Base-by-base conservation (phyloP, 345 rosid genomes). In the Salix viminalis region DNA sequence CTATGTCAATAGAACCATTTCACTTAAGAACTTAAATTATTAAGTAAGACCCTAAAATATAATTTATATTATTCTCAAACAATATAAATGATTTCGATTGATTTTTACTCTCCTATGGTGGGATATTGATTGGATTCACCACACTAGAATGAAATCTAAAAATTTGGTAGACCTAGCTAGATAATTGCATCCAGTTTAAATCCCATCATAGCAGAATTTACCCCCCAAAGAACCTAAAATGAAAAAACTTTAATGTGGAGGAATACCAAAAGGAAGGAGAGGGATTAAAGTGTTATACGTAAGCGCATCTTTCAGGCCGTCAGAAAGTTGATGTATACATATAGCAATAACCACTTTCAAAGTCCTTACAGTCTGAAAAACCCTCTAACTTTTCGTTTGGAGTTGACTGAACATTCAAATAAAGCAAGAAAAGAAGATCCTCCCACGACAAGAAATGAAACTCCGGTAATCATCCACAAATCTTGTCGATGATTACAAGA, bases 1-100 rank as follows among this genome's bases (percentile, higher is more conserved):
- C 5, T 0, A 32, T 32, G 34, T 32, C 0, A 32, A 32, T 32
- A 4, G 1, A 32, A 32, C 1, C 0, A 32, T 32, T 32, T 32
- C 0, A 32, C 5, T 2, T 32, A 32, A 32, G 4, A 32, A 0
- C 0, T 32, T 32, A 32, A 32, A 4, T 0, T 32, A 4, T 4
- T 32, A 32, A 0, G 5, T 32, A 32, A 4, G 0, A 0, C 0
- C 5, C 5, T 0, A 4, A 0, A 32, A 32, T 32, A 32, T 32
- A 0, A 32, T 32, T 32, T 32, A 32, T 32, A 32, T 0, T 32
- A 32, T 32, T 32, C 5, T 32, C 5, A 0, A 32, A 32, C 34
- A 32, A 32, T 30, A 30, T 13, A 44, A 44, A 44, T 16, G 3
- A 0, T 14, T 44, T 44, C 5, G 1, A 3, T 44, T 44, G 5